Conservation (phyloP, 2,329 filamentous ascomycete species). For the Pseudogymnoascus sp. region DNA sequence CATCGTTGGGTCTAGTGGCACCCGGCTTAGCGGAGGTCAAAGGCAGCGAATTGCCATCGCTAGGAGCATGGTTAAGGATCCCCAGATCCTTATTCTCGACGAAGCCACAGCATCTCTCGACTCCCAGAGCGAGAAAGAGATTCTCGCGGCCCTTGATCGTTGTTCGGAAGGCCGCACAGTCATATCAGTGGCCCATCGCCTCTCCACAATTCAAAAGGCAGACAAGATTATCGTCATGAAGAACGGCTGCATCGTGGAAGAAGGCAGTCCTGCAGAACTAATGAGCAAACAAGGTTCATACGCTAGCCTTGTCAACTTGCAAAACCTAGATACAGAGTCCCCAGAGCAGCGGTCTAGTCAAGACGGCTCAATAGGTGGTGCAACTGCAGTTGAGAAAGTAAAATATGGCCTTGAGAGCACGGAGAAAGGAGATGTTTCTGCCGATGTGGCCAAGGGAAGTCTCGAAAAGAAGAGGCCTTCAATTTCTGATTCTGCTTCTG, state of each 20-base stretch:
- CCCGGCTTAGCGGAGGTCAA: constrained; percentile 71
- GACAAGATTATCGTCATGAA: constrained; percentile 94
- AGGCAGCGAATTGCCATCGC: constrained; percentile 71
- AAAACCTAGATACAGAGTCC: constrained; percentile 22
- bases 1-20: constrained; percentile 64
- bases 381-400: constrained; percentile 11
- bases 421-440: not conserved
- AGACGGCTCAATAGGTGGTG: constrained; percentile 12
- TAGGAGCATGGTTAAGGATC: constrained; percentile 53
- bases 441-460: constrained; percentile 3
- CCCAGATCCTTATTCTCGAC: constrained; percentile 87
- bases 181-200: constrained; percentile 84
- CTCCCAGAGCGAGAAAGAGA: constrained; percentile 88
- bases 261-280: constrained; percentile 69
- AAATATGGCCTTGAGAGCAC: not conserved
- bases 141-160: constrained; percentile 55
- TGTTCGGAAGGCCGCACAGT: constrained; percentile 79
- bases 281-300: constrained; percentile 52
- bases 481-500: not conserved
- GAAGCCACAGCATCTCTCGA: constrained; percentile 94
- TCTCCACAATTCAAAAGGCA: constrained; percentile 92
- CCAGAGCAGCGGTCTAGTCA: constrained; percentile 16
- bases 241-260: constrained; percentile 73
- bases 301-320: constrained; percentile 34
- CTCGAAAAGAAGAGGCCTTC: not conserved